Base-by-base conservation (phyloP, 805 yeast species). In the Clavispora fructus region DNA sequence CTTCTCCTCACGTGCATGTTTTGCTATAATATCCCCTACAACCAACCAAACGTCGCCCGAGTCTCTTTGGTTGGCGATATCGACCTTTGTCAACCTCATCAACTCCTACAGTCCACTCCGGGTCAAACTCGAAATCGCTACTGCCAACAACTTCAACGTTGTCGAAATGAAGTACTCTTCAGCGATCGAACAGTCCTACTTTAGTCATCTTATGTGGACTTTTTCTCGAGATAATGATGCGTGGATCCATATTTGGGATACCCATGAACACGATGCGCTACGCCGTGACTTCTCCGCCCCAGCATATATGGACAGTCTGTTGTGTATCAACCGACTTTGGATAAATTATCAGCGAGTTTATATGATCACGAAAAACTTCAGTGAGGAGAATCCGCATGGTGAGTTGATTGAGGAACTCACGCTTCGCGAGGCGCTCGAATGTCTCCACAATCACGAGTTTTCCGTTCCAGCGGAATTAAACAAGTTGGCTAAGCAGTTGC, bases 171-270 rank as follows among this genome's bases (percentile, higher is more conserved):
- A 14, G 19, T 44, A 46, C 27, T 14, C 32, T 6, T 39, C 50
- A 1, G 40, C 39, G 25, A 25, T 29, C 14, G 48, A 43, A 13
- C 53, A 49, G 35, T 35, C 28, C 16, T 51, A 51, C 47, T 51
- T 51, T 45, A 49, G 47, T 8, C 47, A 27, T 31, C 39, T 49
- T 27, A 42, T 49, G 41, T 44, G 46, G 51, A 16, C 8, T 1
- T 38, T 50, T 28, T 46, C 53, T 1, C 23, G 25, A 9, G 11
- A 28, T 3, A 25, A 10, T 10, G 27, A 35, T 13, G 43, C 39
- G 8, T 51, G 50, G 51, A 42, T 48, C 14, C 54, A 51, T 28
- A 19, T 51, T 3, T 49, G 54, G 53, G 54, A 51, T 28, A 49
- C 53, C 11, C 13, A 44, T 25, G 51, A 51, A 35, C 53, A 51